Conservation (phyloP, 345 rosid species). For the Salix exigua region DNA sequence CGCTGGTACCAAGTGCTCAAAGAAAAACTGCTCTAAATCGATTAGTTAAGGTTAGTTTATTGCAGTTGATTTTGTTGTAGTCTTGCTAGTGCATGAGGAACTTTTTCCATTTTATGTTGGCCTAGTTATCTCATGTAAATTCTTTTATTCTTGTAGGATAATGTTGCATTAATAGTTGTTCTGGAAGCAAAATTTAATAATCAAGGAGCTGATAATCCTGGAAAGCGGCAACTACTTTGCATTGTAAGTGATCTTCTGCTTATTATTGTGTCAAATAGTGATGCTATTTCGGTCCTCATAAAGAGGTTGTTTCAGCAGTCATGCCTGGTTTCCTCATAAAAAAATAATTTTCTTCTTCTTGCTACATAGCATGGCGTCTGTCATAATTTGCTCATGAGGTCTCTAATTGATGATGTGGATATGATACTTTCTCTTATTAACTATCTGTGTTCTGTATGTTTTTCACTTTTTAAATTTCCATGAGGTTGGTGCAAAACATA, state of each 20-base stretch:
- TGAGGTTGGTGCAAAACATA: neutral
- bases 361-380: neutral
- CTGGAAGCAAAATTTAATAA: conserved; percentile 87
- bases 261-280: neutral
- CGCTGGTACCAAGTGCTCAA: conserved; percentile 70
- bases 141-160: conserved; percentile 51
- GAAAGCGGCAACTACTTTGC: conserved; percentile 88
- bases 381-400: neutral
- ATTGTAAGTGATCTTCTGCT: conserved; percentile 55
- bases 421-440: neutral
- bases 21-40: conserved; percentile 83
- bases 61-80: neutral
- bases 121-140: conserved; percentile 11
- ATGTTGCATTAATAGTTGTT: conserved; percentile 87
- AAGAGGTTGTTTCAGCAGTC: neutral
- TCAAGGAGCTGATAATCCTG: conserved; percentile 79
- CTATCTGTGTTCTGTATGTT: neutral
- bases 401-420: neutral
- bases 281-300: neutral
- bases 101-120: neutral
- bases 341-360: neutral
- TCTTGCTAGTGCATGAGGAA: neutral
- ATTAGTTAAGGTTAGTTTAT: conserved; percentile 66
- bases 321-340: neutral
- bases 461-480: neutral